phyloP scores from a whole-genome alignment of 2,329 filamentous ascomycete species.

The Fusarium palustre region DNA sequence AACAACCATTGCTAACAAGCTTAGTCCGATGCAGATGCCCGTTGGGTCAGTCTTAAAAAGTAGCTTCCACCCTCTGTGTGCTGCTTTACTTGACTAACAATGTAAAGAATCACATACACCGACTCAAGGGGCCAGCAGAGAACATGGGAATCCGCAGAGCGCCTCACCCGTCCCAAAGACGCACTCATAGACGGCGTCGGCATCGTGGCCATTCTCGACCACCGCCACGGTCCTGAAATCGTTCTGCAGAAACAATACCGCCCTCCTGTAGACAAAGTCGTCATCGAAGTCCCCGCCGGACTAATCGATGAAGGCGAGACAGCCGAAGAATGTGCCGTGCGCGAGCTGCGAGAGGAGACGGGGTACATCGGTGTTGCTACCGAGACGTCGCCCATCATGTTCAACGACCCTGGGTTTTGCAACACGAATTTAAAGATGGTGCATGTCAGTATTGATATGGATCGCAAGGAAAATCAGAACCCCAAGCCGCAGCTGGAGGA shows the following conservation, averaged over 20 bases:
- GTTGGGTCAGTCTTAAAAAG: conserved; percentile 71
- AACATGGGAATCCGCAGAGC: conserved; percentile 79
- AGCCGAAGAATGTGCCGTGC: conserved; percentile 69
- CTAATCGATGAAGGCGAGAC: conserved; percentile 72
- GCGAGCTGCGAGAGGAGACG: conserved; percentile 75
- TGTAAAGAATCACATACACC: conserved; percentile 69
- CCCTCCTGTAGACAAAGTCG: conserved; percentile 68
- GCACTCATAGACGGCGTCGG: conserved; percentile 78
- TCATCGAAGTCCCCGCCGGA: conserved; percentile 74
- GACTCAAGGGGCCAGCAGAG: conserved; percentile 70
- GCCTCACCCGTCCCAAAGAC: conserved; percentile 72
- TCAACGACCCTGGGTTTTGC: conserved; percentile 74
- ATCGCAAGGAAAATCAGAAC: conserved; percentile 74
- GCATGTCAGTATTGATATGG: conserved; percentile 79
- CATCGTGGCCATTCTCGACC: conserved; percentile 75
- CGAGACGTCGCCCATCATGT: conserved; percentile 74
- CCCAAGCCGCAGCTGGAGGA: conserved; percentile 79
- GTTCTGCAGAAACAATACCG: conserved; percentile 76
- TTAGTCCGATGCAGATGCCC: conserved; percentile 64
- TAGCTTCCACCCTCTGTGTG: conserved; percentile 49
- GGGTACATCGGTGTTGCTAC: conserved; percentile 69
- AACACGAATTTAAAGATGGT: conserved; percentile 77
- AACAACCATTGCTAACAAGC: background rate
- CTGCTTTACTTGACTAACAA: background rate
- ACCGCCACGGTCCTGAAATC: conserved; percentile 64